Evolutionary conservation across 1,284 basidiomycete species (phyloP).

Genomic region (Ustilago nuda): DNA sequence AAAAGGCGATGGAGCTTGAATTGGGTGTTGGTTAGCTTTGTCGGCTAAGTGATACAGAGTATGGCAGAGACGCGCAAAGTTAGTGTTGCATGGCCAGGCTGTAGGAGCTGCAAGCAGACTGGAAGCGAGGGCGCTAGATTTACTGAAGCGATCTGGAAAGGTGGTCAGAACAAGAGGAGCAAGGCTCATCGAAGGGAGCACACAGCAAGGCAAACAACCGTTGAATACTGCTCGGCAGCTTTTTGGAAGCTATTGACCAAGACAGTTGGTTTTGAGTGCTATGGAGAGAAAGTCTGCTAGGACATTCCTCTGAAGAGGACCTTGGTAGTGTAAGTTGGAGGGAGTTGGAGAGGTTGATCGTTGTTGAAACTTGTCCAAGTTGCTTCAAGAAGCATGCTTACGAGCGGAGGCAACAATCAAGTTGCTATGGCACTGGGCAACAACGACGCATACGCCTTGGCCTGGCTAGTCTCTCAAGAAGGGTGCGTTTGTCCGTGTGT

Average conservation of each 20-base stretch:
- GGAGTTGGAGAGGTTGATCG: too few species aligned
- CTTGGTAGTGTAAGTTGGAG: too few species aligned
- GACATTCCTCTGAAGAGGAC: too few species aligned
- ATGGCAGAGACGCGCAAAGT: neutral
- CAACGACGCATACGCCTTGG: constrained; percentile 8
- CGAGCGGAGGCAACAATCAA: neutral
- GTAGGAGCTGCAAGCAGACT: neutral
- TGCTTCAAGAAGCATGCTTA: neutral
- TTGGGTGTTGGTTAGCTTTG: constrained; percentile 5
- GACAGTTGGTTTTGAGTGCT: too few species aligned
- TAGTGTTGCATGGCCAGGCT: too few species aligned
- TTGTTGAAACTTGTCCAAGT: neutral
- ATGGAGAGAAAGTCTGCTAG: neutral
- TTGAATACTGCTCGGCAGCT: neutral
- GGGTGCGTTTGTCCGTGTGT: neutral
- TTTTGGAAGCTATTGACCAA: too few species aligned
- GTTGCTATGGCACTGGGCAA: neutral
- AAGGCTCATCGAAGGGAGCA: neutral
- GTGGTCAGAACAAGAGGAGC: neutral
- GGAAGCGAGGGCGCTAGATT: constrained; percentile 19
- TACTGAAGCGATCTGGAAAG: neutral
- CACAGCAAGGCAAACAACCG: neutral
- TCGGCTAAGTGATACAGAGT: neutral
- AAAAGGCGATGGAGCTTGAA: neutral
- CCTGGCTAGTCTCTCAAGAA: neutral